Evolutionary conservation across 371 early-diverging fungal species (phyloP).

Genomic region (Rhizopus stolonifer): DNA sequence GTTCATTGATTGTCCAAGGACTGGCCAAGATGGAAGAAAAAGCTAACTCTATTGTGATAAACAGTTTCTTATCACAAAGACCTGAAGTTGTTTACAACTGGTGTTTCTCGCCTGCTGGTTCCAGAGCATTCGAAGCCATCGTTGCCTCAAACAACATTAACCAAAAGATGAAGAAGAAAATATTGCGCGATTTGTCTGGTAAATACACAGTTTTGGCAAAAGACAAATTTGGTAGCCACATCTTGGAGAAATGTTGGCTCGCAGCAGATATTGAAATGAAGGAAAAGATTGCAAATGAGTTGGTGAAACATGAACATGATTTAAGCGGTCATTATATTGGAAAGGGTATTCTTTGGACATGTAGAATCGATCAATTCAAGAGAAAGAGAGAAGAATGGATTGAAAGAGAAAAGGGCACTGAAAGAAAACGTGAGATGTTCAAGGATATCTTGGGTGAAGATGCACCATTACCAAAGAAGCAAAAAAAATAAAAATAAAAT

Average conservation of each 20-base stretch:
- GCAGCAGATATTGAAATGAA: slow-evolving; percentile 74
- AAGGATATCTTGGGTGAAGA: slow-evolving; percentile 66
- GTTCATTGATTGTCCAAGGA: slow-evolving; percentile 70
- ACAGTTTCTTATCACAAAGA: slow-evolving; percentile 64
- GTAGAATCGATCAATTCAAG: slow-evolving; percentile 75
- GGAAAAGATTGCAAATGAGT: slow-evolving; percentile 66
- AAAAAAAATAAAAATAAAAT: background rate
- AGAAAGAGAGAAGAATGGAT: slow-evolving; percentile 74
- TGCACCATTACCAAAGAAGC: background rate
- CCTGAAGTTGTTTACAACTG: slow-evolving; percentile 54
- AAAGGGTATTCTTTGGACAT: slow-evolving; percentile 76
- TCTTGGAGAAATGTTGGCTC: slow-evolving; percentile 80
- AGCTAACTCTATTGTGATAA: slow-evolving; percentile 55
- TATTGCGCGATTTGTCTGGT: slow-evolving; percentile 58
- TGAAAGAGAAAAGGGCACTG: slow-evolving; percentile 68
- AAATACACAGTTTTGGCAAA: slow-evolving; percentile 60
- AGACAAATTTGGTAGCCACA: slow-evolving; percentile 79
- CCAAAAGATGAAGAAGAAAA: slow-evolving; percentile 63
- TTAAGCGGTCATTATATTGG: slow-evolving; percentile 69
- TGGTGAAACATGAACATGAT: slow-evolving; percentile 55
- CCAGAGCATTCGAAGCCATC: slow-evolving; percentile 74
- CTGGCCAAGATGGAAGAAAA: slow-evolving; percentile 67
- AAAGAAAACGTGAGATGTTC: slow-evolving; percentile 74
- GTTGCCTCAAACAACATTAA: slow-evolving; percentile 56
- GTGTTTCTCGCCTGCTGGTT: slow-evolving; percentile 70